Base-by-base conservation (phyloP, 768 basidiomycete species). In the Russula emetica region DNA sequence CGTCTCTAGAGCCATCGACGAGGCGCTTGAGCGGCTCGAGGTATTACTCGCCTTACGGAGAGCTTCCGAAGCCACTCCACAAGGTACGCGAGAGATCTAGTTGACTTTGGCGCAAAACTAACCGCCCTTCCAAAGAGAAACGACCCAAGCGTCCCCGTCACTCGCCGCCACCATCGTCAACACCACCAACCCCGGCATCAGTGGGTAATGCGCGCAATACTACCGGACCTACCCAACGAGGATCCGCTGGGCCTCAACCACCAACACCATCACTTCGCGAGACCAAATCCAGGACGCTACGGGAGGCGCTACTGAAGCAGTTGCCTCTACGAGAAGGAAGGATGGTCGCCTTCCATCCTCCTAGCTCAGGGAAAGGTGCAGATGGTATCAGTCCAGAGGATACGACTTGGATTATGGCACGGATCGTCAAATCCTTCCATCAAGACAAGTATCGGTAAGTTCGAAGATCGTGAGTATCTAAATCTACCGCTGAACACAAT, bases 341-440 rank as follows among this genome's bases (percentile, higher is more conserved):
- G 60, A 91, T 87, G 69, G 90, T 94, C 13, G 92, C 88, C 1
- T 93, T 92, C 70, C 88, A 87, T 73, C 86, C 85, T 5, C 68
- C 71, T 34, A 73, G 72, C 44, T 74, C 79, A 5, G 83, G 80
- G 47, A 86, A 87, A 71, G 77, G 77, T 44, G 77, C 81, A 16
- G 85, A 86, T 51, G 77, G 78, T 66, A 81, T 80, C 38, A 83
- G 79, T 42, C 74, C 73, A 54, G 76, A 77, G 69, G 80, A 76
- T 67, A 83, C 72, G 47, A 76, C 79, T 5, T 94, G 91, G 91
- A 94, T 94, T 59, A 75, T 93, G 66, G 92, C 91, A 7, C 82
- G 88, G 8, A 82, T 92, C 44, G 86, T 82, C 10, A 84, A 79
- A 67, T 88, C 83, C 70, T 80, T 90, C 49, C 85, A 84, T 58